Conservation (phyloP, 495 filamentous ascomycete species). For the Podospora tetraspora region DNA sequence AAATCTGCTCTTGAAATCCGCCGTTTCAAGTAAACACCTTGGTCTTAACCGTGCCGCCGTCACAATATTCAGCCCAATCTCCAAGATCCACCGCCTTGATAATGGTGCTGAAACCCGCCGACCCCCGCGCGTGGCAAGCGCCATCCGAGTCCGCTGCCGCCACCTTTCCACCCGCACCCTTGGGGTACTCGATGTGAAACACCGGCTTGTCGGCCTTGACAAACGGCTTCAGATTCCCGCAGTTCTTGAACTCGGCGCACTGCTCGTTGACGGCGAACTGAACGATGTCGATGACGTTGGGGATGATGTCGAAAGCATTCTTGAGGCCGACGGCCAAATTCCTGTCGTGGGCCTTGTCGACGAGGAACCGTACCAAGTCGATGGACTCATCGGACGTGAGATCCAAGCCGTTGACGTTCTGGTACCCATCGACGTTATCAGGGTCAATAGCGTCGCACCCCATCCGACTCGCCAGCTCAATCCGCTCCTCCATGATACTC, state of each 20-base stretch:
- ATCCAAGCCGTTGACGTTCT: conserved; percentile 50
- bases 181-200: conserved; percentile 68
- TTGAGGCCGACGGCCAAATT: conserved; percentile 56
- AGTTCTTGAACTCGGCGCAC: conserved; percentile 53
- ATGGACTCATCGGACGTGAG: conserved; percentile 52
- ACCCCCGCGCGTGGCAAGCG: conserved; percentile 10
- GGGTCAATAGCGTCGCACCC: conserved; percentile 69
- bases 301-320: conserved; percentile 58
- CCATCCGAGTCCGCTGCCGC: conserved; percentile 21
- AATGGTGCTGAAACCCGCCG: conserved; percentile 53
- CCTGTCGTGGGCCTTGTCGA: conserved; percentile 46
- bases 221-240: conserved; percentile 52
- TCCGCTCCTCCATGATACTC: conserved; percentile 51
- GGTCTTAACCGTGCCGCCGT: conserved; percentile 15
- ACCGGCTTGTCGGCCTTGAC: conserved; percentile 58
- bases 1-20: not conserved
- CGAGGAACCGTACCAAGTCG: conserved; percentile 56
- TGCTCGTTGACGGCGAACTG: conserved; percentile 72
- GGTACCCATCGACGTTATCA: conserved; percentile 66
- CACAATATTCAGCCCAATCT: conserved; percentile 52
- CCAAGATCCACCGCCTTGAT: conserved; percentile 60
- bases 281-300: conserved; percentile 49
- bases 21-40: conserved; percentile 8
- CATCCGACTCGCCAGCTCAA: conserved; percentile 52
- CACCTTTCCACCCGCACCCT: conserved; percentile 35